Base-by-base conservation (phyloP, 495 filamentous ascomycete genomes). In the Hypoxylon rickii region DNA sequence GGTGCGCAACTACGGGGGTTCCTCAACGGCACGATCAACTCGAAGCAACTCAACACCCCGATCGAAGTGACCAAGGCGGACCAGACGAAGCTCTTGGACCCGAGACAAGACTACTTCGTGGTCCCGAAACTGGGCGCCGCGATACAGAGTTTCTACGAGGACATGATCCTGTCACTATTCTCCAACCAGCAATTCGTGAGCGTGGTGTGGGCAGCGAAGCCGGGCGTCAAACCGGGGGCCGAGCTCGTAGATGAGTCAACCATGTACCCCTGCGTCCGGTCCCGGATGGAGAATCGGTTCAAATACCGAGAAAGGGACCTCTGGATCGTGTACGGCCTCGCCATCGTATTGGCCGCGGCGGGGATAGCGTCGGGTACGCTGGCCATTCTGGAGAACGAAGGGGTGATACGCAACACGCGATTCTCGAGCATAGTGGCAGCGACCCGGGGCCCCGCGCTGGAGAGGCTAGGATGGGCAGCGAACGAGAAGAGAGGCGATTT, bases 371-470 rank as follows among this genome's bases (percentile, higher is more conserved):
- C 44, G 0, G 72, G 72, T 15, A 48, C 51, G 4, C 7, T 66
- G 34, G 62, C 71, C 26, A 47, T 75, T 7, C 29, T 58, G 2
- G 71, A 67, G 34, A 69, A 74, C 46, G 63, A 66, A 19, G 63
- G 63, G 3, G 57, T 51, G n/a, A 41, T 69, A 51, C 69, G 66
- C 31, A 65, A 67, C 55, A 70, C 66, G 17, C 62, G 56, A 22
- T 73, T 70, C 49, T 71, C 67, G 29, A 70, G 61, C 49, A 67
- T 75, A 38, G 69, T 71, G 7, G 69, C 70, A 15, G 67, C 72
- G 7, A 72, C 72, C 16, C 62, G 72, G 17, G 71, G 71, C 5
- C 59, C 61, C n/a, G 64, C 59, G 8, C 37, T 73, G 20, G 69
- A 72, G 6, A 62, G 50, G 51, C 46, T 69, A 3, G 44, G 45